These are phyloP conservation scores for Colletotrichum acutatum DNA, from an alignment of 2,329 filamentous ascomycete species.

Conservation along the genomic window DNA sequence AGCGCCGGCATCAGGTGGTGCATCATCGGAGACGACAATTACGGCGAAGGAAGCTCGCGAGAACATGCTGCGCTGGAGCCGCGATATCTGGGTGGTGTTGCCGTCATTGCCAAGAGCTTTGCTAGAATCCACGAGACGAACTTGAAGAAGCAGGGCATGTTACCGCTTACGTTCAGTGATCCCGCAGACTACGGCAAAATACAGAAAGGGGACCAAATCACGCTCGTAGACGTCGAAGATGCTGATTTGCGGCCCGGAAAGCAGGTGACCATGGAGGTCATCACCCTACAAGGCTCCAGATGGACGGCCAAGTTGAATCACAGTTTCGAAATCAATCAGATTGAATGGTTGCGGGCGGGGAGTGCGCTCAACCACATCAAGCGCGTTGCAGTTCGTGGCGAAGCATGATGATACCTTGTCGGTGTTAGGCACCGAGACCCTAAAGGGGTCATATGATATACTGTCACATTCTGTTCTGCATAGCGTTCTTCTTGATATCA, in stretches of 20 bases:
- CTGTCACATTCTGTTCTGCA: too few relatives aligned
- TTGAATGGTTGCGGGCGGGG: conserved; percentile 46
- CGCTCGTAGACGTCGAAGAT: conserved; percentile 27
- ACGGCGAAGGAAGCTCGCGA: conserved; percentile 86
- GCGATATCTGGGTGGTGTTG: conserved; percentile 83
- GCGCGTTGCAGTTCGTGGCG: background rate
- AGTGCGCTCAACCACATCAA: conserved; percentile 49
- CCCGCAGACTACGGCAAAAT: conserved; percentile 83
- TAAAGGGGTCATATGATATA: too few relatives aligned
- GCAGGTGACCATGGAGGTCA: conserved; percentile 44
- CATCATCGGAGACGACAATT: conserved; percentile 61
- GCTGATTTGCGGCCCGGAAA: conserved; percentile 41
- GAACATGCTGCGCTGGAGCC: conserved; percentile 91
- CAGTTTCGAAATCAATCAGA: conserved; percentile 44
- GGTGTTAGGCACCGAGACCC: too few relatives aligned
- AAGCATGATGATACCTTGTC: background rate
- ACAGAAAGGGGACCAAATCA: conserved; percentile 15
- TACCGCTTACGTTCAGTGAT: conserved; percentile 73
- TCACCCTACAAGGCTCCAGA: conserved; percentile 37
- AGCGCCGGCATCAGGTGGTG: conserved; percentile 41
- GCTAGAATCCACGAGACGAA: conserved; percentile 94
- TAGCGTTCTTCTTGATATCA: too few relatives aligned
- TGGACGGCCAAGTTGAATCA: conserved; percentile 47
- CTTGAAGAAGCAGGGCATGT: conserved; percentile 81
- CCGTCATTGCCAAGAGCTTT: conserved; percentile 84